phyloP scores from a whole-genome alignment of 345 rosid genomes.

The Mallotus nudiflorus region DNA sequence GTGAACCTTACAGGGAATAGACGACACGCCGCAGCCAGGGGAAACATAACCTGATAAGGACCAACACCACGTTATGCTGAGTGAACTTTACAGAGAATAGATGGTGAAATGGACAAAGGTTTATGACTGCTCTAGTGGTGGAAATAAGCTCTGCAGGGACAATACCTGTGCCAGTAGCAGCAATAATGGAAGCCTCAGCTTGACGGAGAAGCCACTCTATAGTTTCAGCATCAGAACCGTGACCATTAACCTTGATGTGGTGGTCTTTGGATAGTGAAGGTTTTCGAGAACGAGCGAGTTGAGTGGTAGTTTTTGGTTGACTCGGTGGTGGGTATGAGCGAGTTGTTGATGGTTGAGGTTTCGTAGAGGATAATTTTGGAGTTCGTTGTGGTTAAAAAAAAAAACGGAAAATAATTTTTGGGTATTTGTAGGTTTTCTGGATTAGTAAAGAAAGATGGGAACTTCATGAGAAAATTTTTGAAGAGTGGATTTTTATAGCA shows the following conservation, averaged over 20 bases:
- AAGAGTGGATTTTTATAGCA: conserved; percentile 13
- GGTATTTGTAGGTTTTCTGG: not conserved
- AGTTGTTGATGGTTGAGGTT: conserved; percentile 20
- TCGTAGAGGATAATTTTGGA: conserved; percentile 13
- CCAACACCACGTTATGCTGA: conserved; percentile 3
- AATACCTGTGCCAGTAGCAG: conserved; percentile 58
- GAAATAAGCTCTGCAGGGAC: conserved; percentile 42
- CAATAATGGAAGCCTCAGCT: conserved; percentile 60
- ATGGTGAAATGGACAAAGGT: conserved; percentile 29
- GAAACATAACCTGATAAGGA: conserved; percentile 20
- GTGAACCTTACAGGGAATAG: no score
- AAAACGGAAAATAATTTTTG: not conserved
- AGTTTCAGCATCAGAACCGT: conserved; percentile 66
- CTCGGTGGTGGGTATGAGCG: conserved; percentile 6
- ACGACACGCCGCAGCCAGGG: conserved; percentile 23
- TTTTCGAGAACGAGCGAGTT: conserved; percentile 27
- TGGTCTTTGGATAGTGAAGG: conserved; percentile 48
- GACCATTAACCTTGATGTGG: conserved; percentile 72
- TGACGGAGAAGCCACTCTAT: conserved; percentile 65
- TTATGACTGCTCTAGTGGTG: conserved; percentile 30
- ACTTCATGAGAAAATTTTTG: not conserved
- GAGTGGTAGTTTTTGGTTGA: not conserved
- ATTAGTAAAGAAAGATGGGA: not conserved
- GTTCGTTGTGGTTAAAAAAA: conserved; percentile 1
- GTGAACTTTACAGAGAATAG: conserved; percentile 33